Conservation (phyloP, 129 eudicot genomes). For the Artemisia annua region DNA sequence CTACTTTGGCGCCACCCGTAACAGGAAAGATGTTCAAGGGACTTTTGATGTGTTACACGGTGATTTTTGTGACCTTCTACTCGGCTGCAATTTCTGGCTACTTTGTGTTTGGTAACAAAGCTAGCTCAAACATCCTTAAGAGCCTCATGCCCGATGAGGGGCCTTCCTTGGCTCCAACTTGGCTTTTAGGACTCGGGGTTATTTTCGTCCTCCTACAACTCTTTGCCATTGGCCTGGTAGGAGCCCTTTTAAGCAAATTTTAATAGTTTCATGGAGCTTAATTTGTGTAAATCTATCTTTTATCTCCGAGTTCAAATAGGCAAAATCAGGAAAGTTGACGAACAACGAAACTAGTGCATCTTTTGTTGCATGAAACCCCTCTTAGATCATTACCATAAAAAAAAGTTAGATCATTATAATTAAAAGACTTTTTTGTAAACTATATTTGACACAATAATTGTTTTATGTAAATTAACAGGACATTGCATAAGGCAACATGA, state of each 20-base stretch:
- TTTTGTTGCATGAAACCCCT: too few species aligned
- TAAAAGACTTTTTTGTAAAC: too few species aligned
- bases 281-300: too few species aligned
- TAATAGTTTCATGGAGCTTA: not conserved
- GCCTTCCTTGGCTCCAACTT: slow-evolving; percentile 60
- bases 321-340: too few species aligned
- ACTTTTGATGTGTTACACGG: slow-evolving; percentile 56
- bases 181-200: slow-evolving; percentile 62
- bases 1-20: slow-evolving; percentile 79
- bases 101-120: slow-evolving; percentile 63
- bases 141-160: slow-evolving; percentile 66
- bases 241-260: not conserved
- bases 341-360: too few species aligned
- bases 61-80: slow-evolving; percentile 64
- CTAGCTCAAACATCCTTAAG: slow-evolving; percentile 9
- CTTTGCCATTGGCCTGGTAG: slow-evolving; percentile 73
- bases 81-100: slow-evolving; percentile 68
- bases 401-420: too few species aligned
- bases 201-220: slow-evolving; percentile 65
- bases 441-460: too few species aligned
- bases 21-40: slow-evolving; percentile 83
- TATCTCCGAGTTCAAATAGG: too few species aligned
- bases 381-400: too few species aligned
- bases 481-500: too few species aligned
- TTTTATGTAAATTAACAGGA: too few species aligned